phyloP scores from a whole-genome alignment of 1,284 basidiomycete genomes.

The Ustilago curta region DNA sequence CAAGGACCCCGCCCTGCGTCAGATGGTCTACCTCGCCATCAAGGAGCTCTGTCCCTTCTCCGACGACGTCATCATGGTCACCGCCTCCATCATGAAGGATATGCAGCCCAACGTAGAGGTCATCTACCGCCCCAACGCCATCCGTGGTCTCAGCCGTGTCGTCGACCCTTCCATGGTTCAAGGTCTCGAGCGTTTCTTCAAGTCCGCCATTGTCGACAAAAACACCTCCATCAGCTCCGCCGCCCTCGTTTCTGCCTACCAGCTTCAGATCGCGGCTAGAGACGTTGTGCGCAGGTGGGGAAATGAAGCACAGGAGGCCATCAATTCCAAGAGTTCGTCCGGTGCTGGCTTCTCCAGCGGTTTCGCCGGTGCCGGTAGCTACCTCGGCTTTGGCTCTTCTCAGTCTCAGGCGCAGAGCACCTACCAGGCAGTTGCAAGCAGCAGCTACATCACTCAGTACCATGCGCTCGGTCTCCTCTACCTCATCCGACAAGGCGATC shows the following conservation, averaged over 20 bases:
- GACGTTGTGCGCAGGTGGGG: constrained; percentile 91
- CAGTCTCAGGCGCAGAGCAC: constrained; percentile 73
- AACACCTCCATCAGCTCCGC: constrained; percentile 96
- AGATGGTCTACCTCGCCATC: constrained; percentile 98
- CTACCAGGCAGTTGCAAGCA: constrained; percentile 77
- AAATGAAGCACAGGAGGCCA: constrained; percentile 96
- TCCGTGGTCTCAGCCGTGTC: constrained; percentile 93
- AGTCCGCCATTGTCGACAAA: constrained; percentile 97
- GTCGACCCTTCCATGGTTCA: constrained; percentile 98
- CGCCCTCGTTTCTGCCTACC: constrained; percentile 95
- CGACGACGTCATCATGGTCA: constrained; percentile 98
- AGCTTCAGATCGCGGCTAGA: constrained; percentile 91
- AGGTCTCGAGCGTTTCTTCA: constrained; percentile 98
- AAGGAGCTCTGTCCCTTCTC: constrained; percentile 97
- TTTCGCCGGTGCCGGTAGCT: constrained; percentile 72
- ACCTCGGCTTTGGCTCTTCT: constrained; percentile 60
- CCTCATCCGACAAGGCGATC: constrained; percentile 93
- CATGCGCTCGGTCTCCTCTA: constrained; percentile 95
- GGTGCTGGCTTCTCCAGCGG: constrained; percentile 50
- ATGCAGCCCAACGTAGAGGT: constrained; percentile 99
- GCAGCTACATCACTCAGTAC: constrained; percentile 90
- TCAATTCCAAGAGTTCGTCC: constrained; percentile 73
- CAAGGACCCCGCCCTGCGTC: constrained; percentile 95
- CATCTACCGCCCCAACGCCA: constrained; percentile 97
- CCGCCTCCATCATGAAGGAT: constrained; percentile 99